Evolutionary conservation across 345 rosid species (phyloP), one percentile per base, ranked within the genome.

Genomic region (Rhizophora mangle): DNA sequence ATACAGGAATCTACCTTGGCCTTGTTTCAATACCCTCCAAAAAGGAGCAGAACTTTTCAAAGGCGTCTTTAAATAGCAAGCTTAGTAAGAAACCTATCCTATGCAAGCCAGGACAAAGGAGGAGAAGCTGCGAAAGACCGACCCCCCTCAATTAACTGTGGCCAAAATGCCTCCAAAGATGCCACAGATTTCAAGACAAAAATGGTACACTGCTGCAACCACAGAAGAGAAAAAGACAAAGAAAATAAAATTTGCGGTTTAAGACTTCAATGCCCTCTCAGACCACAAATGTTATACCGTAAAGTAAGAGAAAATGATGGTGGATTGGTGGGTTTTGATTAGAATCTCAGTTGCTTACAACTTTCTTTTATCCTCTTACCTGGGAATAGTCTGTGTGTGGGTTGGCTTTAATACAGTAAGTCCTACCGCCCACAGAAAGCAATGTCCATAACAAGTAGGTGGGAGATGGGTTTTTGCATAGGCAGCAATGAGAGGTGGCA

Each of bases 1-100:
- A 72, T 59, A 73, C 79, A 84, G 85, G 87, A 82, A 73, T 73
- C 85, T 77, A 68, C 81, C 81, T 73, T 67, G 69, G 76, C 76
- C 74, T 76, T 51, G 78, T 63, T 81, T 65, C 79, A 73, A 74
- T 68, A 78, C 47, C 79, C 63, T 66, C 80, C 74, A 74, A 74
- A 70, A 60, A 31, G 27, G 34, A 57, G 31, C 49, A 63, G 66
- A 73, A 53, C 63, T 66, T 75, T 67, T 51, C 68, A 65, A 79
- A 72, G 73, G 71, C 65, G 30, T 59, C 30, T 67, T 78, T 47
- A 66, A 62, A 60, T 34, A 34, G 63, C 8, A 26, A 60, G 34
- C 36, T 74, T 72, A 60, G 53, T 54, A 64, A 29, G 64, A 31
- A 55, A 22, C 24, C 22, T 55, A 36, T 7, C 37, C 9, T 34